Evolutionary conservation across 2,329 filamentous ascomycete genomes (phyloP).

Genomic region (Exophiala lecanii-corni): DNA sequence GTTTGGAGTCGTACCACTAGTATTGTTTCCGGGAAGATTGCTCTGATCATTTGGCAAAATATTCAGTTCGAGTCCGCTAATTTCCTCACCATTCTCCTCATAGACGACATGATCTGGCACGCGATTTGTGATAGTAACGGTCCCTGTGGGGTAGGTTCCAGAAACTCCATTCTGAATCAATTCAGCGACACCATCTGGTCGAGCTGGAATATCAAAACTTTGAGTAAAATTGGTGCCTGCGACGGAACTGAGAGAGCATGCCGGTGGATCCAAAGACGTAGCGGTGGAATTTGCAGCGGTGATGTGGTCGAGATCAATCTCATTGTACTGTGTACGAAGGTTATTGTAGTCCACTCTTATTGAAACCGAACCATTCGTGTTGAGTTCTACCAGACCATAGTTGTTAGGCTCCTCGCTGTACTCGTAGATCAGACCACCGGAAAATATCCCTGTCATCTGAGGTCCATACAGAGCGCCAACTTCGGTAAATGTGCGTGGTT

Average conservation of each 20-base stretch:
- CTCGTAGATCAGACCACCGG: slow-evolving; percentile 53
- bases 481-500: slow-evolving; percentile 56
- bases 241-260: slow-evolving; percentile 65
- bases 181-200: slow-evolving; percentile 62
- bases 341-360: slow-evolving; percentile 66
- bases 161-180: slow-evolving; percentile 72
- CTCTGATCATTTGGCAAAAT: slow-evolving; percentile 47
- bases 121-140: slow-evolving; percentile 57
- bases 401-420: slow-evolving; percentile 46
- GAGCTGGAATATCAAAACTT: slow-evolving; percentile 71
- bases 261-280: slow-evolving; percentile 53
- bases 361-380: slow-evolving; percentile 52
- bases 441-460: slow-evolving; percentile 55
- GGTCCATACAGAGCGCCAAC: slow-evolving; percentile 56
- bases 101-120: slow-evolving; percentile 56
- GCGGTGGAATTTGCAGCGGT: slow-evolving; percentile 58
- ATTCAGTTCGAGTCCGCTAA: slow-evolving; percentile 60
- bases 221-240: slow-evolving; percentile 62
- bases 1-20: slow-evolving; percentile 29
- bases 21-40: slow-evolving; percentile 52
- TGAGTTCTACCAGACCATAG: slow-evolving; percentile 58
- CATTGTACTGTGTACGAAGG: slow-evolving; percentile 68
- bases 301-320: slow-evolving; percentile 66
- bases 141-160: slow-evolving; percentile 55
- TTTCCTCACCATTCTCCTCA: slow-evolving; percentile 50